Evolutionary conservation across 768 basidiomycete species (phyloP).

Genomic region (Amanita polypyramis): DNA sequence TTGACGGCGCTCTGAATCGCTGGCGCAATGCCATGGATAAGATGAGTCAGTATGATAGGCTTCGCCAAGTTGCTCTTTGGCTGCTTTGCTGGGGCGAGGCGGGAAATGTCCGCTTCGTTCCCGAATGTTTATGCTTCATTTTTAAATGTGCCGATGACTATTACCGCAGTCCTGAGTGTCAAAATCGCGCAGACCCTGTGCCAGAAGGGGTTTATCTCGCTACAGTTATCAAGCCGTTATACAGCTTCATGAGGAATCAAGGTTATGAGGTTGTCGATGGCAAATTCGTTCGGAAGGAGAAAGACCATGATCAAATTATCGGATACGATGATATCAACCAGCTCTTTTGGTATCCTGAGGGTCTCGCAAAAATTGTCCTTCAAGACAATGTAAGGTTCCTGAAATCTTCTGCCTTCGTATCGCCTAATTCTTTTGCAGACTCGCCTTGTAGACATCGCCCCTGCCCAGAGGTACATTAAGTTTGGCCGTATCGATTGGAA

Average conservation of each 20-base stretch:
- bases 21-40: conserved; percentile 99
- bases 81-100: conserved; percentile 98
- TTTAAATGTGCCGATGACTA: conserved; percentile 99
- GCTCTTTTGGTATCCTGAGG: conserved; percentile 99
- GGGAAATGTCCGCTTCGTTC: conserved; percentile 93
- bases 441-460: conserved; percentile 84
- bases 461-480: conserved; percentile 89
- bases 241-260: conserved; percentile 93
- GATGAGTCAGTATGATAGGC: conserved; percentile 98
- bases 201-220: conserved; percentile 92
- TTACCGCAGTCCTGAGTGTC: conserved; percentile 96
- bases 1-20: conserved; percentile 86
- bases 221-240: conserved; percentile 87
- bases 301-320: conserved; percentile 90
- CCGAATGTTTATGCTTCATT: conserved; percentile 97
- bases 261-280: conserved; percentile 94
- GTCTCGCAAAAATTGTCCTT: conserved; percentile 85
- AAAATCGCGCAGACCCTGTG: conserved; percentile 86
- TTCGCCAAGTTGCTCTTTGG: conserved; percentile 93
- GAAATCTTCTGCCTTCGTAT: conserved; percentile 5
- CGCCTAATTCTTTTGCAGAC: conserved; percentile 35
- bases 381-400: conserved; percentile 60
- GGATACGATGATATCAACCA: conserved; percentile 99
- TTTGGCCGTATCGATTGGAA: conserved; percentile 91
- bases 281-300: conserved; percentile 89